These are phyloP conservation scores for Stephanocyclus meneghinianus DNA, from an alignment of 352 stramenopile species.

Conservation along the genomic window DNA sequence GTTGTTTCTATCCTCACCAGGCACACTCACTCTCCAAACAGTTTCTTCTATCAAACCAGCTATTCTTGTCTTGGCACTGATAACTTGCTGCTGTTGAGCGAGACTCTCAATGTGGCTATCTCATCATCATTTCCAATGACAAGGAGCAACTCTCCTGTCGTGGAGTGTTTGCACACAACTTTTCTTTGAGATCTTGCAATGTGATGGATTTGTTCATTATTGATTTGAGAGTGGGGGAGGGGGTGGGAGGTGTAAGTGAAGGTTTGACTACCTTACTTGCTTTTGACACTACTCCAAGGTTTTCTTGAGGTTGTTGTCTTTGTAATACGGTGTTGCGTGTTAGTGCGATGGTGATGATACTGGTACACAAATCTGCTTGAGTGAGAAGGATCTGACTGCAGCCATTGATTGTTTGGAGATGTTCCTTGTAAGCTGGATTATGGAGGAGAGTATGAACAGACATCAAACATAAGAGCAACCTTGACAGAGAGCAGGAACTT, in stretches of 20 bases:
- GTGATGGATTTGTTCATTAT: slow-evolving; percentile 2
- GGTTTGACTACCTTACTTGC: neutral
- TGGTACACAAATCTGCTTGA: neutral
- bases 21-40: neutral
- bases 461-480: neutral
- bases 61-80: slow-evolving; percentile 20
- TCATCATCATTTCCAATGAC: slow-evolving; percentile 1
- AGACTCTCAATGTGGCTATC: neutral
- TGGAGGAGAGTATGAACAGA: too few relatives aligned
- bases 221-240: neutral
- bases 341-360: neutral
- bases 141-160: neutral
- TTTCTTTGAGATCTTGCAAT: neutral
- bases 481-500: neutral
- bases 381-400: neutral
- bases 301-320: neutral
- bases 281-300: neutral
- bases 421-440: neutral
- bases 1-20: neutral
- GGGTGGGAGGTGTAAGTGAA: neutral
- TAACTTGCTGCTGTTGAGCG: slow-evolving; percentile 1
- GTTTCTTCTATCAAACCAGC: slow-evolving; percentile 1
- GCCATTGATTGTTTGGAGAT: neutral
- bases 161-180: slow-evolving; percentile 16
- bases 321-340: neutral